A percentile compares a stretch with the other conserved stretches of the same genome.
Evolutionary conservation across 495 filamentous ascomycete genomes (phyloP).

Genomic region (Penicillium pulvis): DNA sequence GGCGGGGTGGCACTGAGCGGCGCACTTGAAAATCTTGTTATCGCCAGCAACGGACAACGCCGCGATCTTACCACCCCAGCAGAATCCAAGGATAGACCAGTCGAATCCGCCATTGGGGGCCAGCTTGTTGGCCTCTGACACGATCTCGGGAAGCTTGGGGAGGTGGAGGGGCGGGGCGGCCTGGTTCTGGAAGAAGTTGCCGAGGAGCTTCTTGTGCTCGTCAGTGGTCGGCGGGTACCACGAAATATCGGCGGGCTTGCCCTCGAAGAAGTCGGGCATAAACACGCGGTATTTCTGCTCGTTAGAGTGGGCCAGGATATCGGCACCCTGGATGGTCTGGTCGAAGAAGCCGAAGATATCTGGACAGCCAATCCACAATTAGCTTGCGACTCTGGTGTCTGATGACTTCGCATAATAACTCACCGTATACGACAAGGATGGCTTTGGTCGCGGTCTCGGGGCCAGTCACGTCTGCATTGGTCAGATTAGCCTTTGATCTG

Average conservation of each 20-base stretch:
- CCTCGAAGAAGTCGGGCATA: constrained; percentile 61
- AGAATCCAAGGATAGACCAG: constrained; percentile 90
- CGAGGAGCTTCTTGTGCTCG: constrained; percentile 76
- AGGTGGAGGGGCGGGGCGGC: constrained; percentile 65
- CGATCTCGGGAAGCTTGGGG: constrained; percentile 61
- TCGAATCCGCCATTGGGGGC: constrained; percentile 50
- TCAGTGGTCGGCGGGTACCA: constrained; percentile 77
- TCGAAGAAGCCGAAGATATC: constrained; percentile 60
- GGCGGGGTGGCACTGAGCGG: constrained; percentile 76
- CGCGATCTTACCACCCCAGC: constrained; percentile 89
- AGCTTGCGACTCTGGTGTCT: neutral
- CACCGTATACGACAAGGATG: constrained; percentile 56
- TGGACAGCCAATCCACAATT: constrained; percentile 13
- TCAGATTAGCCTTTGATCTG: constrained; percentile 3
- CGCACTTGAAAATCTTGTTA: constrained; percentile 67
- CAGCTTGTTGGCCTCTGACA: constrained; percentile 56
- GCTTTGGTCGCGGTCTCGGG: constrained; percentile 53
- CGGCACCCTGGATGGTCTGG: constrained; percentile 60
- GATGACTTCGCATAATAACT: constrained; percentile 7
- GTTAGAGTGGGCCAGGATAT: constrained; percentile 52
- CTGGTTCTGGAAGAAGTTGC: constrained; percentile 73
- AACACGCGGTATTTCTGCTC: constrained; percentile 57
- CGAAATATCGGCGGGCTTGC: constrained; percentile 45
- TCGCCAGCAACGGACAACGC: constrained; percentile 58
- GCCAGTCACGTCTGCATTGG: constrained; percentile 51